These are phyloP conservation scores for Verbascum thapsus DNA, from an alignment of 257 asterid species.

Conservation along the genomic window DNA sequence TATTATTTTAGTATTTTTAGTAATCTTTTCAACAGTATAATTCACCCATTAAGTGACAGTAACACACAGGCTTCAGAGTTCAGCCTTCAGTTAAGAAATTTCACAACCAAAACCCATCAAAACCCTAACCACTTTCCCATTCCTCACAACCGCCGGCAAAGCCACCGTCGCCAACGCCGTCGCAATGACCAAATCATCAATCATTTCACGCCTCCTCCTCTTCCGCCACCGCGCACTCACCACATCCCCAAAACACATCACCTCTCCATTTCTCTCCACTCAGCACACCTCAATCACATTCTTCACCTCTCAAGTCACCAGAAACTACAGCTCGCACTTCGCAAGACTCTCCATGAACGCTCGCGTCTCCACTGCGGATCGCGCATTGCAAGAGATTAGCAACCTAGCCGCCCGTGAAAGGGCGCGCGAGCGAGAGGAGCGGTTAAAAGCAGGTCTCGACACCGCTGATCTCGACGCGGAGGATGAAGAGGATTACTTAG, in stretches of 20 bases:
- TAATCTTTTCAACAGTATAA: no score
- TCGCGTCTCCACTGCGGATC: conserved; percentile 39
- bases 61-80: neutral
- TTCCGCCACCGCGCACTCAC: conserved; percentile 31
- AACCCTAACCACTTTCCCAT: neutral
- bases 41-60: no score
- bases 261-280: conserved; percentile 20
- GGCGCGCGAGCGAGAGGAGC: conserved; percentile 53
- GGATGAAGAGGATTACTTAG: conserved; percentile 55
- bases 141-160: neutral
- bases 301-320: conserved; percentile 24
- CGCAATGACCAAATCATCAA: conserved; percentile 35
- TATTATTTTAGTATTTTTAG: no score
- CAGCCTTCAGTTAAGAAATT: neutral
- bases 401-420: conserved; percentile 46
- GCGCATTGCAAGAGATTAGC: conserved; percentile 39
- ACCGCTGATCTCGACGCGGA: conserved; percentile 58
- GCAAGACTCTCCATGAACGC: conserved; percentile 20
- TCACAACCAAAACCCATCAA: neutral
- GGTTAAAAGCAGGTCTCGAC: conserved; percentile 54
- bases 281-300: conserved; percentile 7
- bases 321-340: conserved; percentile 34
- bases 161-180: neutral
- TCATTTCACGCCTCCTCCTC: conserved; percentile 39
- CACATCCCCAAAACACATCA: conserved; percentile 8